A percentile compares a stretch with the other conserved stretches of the same genome.
Evolutionary conservation across 2,329 filamentous ascomycete species (phyloP).

Genomic region (Neonectria neomacrospora): DNA sequence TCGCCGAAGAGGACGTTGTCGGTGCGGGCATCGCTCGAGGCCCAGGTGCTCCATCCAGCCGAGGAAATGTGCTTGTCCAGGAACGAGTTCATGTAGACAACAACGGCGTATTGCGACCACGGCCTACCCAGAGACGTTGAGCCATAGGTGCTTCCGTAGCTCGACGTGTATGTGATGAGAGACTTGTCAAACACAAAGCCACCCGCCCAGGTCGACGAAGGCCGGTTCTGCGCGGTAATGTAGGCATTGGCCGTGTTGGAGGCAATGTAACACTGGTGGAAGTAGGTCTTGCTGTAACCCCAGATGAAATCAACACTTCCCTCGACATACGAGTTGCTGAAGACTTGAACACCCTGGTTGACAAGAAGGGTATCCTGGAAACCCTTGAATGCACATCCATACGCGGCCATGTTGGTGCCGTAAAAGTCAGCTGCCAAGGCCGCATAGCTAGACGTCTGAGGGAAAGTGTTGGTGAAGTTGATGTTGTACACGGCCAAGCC

Average conservation of each 20-base stretch:
- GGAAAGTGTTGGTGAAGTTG: slow-evolving; percentile 60
- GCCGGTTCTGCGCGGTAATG: slow-evolving; percentile 49
- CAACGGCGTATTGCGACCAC: slow-evolving; percentile 58
- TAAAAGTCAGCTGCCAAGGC: slow-evolving; percentile 52
- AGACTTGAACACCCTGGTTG: slow-evolving; percentile 58
- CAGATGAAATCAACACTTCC: slow-evolving; percentile 41
- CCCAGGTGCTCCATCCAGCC: slow-evolving; percentile 59
- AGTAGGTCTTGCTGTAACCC: slow-evolving; percentile 50
- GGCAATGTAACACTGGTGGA: slow-evolving; percentile 53
- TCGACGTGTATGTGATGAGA: slow-evolving; percentile 42
- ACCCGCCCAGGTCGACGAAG: slow-evolving; percentile 43
- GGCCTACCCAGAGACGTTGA: slow-evolving; percentile 59
- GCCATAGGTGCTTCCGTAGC: slow-evolving; percentile 45
- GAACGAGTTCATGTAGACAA: slow-evolving; percentile 59
- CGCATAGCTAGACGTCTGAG: slow-evolving; percentile 56
- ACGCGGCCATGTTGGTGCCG: slow-evolving; percentile 47
- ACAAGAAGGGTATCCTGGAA: slow-evolving; percentile 63
- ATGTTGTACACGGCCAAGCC: slow-evolving; percentile 71
- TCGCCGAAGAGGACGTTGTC: slow-evolving; percentile 67
- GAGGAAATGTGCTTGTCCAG: slow-evolving; percentile 53
- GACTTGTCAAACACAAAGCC: slow-evolving; percentile 50
- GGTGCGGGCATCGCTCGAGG: slow-evolving; percentile 63
- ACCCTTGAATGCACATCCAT: slow-evolving; percentile 57
- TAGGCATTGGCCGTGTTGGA: slow-evolving; percentile 47
- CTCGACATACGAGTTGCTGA: slow-evolving; percentile 54